A percentile compares a stretch with the other conserved stretches of the same genome.
These are phyloP conservation scores for Alternaria postmessia DNA, from an alignment of 2,329 filamentous ascomycete species.

Conservation along the genomic window DNA sequence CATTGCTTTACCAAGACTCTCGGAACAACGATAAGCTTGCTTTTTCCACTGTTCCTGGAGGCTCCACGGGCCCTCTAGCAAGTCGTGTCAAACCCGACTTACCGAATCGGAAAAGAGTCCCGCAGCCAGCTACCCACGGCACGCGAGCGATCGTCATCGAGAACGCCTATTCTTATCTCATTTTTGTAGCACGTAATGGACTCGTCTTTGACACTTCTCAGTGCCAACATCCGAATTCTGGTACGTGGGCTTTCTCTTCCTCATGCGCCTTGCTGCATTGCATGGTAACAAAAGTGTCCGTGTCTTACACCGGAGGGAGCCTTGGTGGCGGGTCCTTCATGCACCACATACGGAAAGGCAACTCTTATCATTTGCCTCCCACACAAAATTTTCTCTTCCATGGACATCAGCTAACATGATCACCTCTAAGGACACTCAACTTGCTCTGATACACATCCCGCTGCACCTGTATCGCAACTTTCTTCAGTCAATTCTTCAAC, in stretches of 20 bases:
- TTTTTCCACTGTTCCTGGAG: constrained; percentile 35
- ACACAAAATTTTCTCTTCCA: constrained; percentile 30
- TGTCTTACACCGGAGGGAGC: constrained; percentile 35
- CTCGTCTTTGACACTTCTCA: constrained; percentile 56
- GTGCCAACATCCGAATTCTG: constrained; percentile 59
- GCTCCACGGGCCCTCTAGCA: constrained; percentile 31
- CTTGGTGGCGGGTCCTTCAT: constrained; percentile 37
- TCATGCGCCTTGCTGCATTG: constrained; percentile 32
- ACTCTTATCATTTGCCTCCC: constrained; percentile 44
- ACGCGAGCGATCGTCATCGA: constrained; percentile 40
- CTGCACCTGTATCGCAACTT: constrained; percentile 78
- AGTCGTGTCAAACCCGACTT: constrained; percentile 38
- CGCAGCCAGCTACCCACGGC: constrained; percentile 41
- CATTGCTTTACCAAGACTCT: constrained; percentile 36
- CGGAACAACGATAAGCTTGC: constrained; percentile 34
- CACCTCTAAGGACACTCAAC: constrained; percentile 75
- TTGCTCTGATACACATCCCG: constrained; percentile 91
- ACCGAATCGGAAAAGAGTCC: constrained; percentile 30
- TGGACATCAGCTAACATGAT: constrained; percentile 47
- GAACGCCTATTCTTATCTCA: constrained; percentile 44
- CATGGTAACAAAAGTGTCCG: constrained; percentile 21
- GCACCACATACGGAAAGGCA: constrained; percentile 39
- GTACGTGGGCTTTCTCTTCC: constrained; percentile 48
- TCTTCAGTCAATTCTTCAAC: constrained; percentile 84
- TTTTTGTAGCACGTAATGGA: constrained; percentile 50